Evolutionary conservation across 306 rosid genomes (phyloP), one percentile per base, ranked within the genome.

Genomic region (Acacia crassicarpa): DNA sequence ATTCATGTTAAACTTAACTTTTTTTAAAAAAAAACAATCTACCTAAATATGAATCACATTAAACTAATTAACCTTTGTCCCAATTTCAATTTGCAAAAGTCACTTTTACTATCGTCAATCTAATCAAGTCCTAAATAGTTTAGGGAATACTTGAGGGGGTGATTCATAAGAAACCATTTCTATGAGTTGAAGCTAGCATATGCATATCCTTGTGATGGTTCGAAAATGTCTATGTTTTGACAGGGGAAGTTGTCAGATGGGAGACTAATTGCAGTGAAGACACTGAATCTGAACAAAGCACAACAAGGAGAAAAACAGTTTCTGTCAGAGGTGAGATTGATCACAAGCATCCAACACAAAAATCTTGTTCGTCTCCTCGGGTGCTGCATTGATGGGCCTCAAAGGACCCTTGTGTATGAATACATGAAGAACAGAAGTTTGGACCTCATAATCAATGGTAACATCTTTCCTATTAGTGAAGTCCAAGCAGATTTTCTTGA

Each of bases 321-420:
- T 87, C 90, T 89, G 77, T 63, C 93, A 48, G 99, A 95, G 80
- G 95, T 95, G 87, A 92, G 90, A 84, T 58, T 90, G 83, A 92
- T 93, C 82, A 89, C 95, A 35, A 90, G 98, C 84, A 94, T 93
- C 78, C 98, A 95, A 77, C 99, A 95, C 87, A 93, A 89, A 77
- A 93, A 91, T 86, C 90, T 95, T 19, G 94, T 95, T 79, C 95
- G 92, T 53, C 94, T 93, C 72, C 84, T 95, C 0, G 98, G 98
- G 44, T 93, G 95, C 80, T 95, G 99, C 86, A 77, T 90, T 1
- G 91, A 91, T 46, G 99, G 95, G 8, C 89, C 95, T 75, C 93
- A 95, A 73, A 85, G 98, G 89, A 86, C 91, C 38, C 93, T 95
- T 48, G 97, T 95, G 11, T 95, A 95, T 58, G 98, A 95, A 76